Base-by-base conservation (phyloP, 2,329 filamentous ascomycete genomes). In the Hymenoscyphus fructigenus region DNA sequence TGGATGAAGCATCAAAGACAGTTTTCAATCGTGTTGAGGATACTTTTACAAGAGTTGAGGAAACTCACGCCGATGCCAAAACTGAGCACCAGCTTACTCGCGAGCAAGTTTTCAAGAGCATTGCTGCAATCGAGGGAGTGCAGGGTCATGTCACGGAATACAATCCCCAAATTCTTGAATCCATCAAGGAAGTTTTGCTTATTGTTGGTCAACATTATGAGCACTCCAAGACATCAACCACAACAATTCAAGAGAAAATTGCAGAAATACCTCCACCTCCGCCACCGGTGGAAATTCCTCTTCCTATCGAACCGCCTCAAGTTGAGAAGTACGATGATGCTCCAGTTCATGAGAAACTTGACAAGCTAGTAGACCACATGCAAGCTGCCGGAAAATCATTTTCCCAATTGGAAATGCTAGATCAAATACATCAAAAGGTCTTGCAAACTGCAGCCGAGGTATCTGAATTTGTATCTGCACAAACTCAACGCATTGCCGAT, bases 391-490 rank as follows among this genome's bases (percentile, higher is more conserved):
- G 85, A 60, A 88, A 92, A 73, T 87, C 91, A 1, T 85, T 92
- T 41, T 82, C 84, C 5, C 91, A 93, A 70, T 85, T 97, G 57
- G 89, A 91, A 67, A 91, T 91, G 28, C 84, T 99, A 5, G 92
- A 97, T 70, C 86, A 93, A 76, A 95, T 98, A 60, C 92, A 97
- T 73, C 85, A 91, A 69, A 91, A 96, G 70, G 92, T 99, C 64
- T 87, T 92, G 75, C 84, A 88, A 65, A 96, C 92, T 1, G 93
- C 94, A 0, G 86, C 88, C 23, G 92, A 96, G 74, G 89, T 99
- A 62, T 90, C 90, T 1, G 86, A 89, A 53, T 97, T 97, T 75
- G 85, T 98, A 23, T 85, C 89, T 2, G 82, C 83, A 2, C 93
- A 97, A 76, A 91, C 88, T 26, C 86, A 89, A 73, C 86, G 90